phyloP scores from a whole-genome alignment of 2,329 filamentous ascomycete species.

The Penicillium sp. region DNA sequence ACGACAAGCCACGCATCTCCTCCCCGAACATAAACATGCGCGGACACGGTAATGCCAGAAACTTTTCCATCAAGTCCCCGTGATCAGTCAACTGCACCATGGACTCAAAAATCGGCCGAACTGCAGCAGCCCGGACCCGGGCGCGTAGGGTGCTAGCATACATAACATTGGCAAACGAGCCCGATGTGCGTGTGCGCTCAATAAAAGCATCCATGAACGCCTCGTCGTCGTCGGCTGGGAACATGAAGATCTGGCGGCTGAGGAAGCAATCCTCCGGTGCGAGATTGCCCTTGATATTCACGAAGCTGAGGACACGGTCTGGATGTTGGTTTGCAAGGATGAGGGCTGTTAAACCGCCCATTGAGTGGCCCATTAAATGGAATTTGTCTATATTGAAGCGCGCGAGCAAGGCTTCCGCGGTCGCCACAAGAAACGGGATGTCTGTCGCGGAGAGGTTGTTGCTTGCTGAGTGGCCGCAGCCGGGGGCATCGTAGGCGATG shows the following conservation, averaged over 20 bases:
- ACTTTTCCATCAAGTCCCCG: constrained; percentile 21
- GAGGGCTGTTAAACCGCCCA: constrained; percentile 27
- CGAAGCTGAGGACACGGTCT: constrained; percentile 22
- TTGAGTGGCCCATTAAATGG: constrained; percentile 30
- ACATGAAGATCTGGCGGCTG: constrained; percentile 27
- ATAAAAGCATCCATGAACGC: constrained; percentile 24
- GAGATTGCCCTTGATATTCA: constrained; percentile 29
- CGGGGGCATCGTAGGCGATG: constrained; percentile 27
- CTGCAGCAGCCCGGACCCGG: constrained; percentile 19
- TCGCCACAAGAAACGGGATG: constrained; percentile 28
- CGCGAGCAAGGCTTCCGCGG: constrained; percentile 20
- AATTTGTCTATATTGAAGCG: constrained; percentile 22
- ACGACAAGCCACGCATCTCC: constrained; percentile 21
- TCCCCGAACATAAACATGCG: constrained; percentile 29
- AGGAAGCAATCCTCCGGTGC: constrained; percentile 30
- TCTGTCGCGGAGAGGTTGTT: constrained; percentile 20
- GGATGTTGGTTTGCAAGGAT: constrained; percentile 19
- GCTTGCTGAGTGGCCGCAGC: constrained; percentile 24
- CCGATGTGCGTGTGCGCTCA: constrained; percentile 13
- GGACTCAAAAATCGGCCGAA: constrained; percentile 25
- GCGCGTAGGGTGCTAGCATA: constrained; percentile 23
- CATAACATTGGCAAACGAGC: constrained; percentile 16
- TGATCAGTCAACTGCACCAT: constrained; percentile 27
- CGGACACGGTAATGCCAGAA: constrained; percentile 16
- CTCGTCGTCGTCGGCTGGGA: constrained; percentile 14